Evolutionary conservation across 805 yeast species (phyloP).

Genomic region (Wickerhamiella spandovensis): DNA sequence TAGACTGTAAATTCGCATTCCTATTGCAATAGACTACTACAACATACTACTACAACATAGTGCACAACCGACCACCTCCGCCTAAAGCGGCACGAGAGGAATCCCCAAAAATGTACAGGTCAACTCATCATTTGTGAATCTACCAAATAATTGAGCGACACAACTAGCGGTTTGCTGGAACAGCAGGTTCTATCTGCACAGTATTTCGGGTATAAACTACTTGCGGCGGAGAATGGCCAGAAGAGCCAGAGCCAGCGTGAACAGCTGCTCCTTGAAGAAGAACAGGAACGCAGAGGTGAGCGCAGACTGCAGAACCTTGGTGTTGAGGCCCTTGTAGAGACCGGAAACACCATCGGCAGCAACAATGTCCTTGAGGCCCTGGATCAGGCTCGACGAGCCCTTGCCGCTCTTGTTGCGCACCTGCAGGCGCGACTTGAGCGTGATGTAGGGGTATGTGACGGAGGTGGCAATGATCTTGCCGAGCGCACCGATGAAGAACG

Average conservation of each 20-base stretch:
- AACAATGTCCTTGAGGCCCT: conserved; percentile 41
- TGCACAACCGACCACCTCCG: too few species aligned
- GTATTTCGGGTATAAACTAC: background rate
- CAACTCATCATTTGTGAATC: background rate
- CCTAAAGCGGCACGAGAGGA: too few species aligned
- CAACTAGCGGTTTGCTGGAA: background rate
- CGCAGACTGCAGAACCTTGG: conserved; percentile 73
- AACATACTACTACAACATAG: too few species aligned
- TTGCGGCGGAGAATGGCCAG: conserved; percentile 31
- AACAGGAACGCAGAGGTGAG: conserved; percentile 82
- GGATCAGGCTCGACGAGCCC: conserved; percentile 16
- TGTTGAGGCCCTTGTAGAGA: conserved; percentile 67
- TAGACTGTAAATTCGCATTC: too few species aligned
- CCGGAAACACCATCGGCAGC: conserved; percentile 60
- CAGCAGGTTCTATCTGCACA: too few species aligned
- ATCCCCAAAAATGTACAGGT: background rate
- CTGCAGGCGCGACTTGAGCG: conserved; percentile 82
- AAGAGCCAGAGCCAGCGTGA: conserved; percentile 41
- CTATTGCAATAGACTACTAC: too few species aligned
- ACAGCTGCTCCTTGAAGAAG: conserved; percentile 78
- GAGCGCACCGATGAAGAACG: conserved; percentile 76
- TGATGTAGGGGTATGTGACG: conserved; percentile 79
- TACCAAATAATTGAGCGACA: background rate
- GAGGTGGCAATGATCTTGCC: conserved; percentile 85
- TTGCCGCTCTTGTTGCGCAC: conserved; percentile 31